phyloP scores from a whole-genome alignment of 257 asterid genomes.

The Solanum arcanum region DNA sequence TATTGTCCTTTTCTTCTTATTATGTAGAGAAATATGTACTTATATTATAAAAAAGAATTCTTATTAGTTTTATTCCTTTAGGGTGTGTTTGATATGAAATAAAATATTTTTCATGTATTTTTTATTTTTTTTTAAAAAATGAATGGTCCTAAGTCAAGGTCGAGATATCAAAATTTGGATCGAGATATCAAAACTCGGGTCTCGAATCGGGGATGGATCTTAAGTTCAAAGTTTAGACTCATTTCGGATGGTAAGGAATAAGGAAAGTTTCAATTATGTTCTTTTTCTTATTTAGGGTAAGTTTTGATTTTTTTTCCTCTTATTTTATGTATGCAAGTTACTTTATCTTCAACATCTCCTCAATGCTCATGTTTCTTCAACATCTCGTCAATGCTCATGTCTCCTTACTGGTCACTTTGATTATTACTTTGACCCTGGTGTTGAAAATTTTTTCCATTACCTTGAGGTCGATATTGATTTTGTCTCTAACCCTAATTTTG shows the following conservation, averaged over 20 bases:
- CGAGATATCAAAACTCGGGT: not conserved
- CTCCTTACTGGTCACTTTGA: not conserved
- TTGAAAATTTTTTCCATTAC: not conserved
- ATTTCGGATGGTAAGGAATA: not conserved
- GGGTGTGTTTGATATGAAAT: not conserved
- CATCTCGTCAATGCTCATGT: not conserved
- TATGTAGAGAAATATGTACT: not conserved
- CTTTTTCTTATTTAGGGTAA: not conserved
- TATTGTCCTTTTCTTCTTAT: not conserved
- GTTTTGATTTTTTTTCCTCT: not conserved
- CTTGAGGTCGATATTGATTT: not conserved
- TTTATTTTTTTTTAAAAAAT: rapidly evolving
- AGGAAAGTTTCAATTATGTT: not conserved
- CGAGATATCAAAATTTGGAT: not conserved
- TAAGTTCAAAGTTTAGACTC: not conserved
- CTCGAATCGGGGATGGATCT: no score
- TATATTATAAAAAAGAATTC: not conserved
- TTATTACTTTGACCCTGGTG: not conserved
- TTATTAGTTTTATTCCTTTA: not conserved
- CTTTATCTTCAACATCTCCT: not conserved
- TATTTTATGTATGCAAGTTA: not conserved
- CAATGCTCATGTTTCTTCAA: not conserved
- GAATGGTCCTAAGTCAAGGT: not conserved
- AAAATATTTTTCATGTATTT: not conserved
- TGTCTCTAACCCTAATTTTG: not conserved